These are phyloP conservation scores for Aspergillus steynii DNA, from an alignment of 495 filamentous ascomycete genomes.

Conservation along the genomic window DNA sequence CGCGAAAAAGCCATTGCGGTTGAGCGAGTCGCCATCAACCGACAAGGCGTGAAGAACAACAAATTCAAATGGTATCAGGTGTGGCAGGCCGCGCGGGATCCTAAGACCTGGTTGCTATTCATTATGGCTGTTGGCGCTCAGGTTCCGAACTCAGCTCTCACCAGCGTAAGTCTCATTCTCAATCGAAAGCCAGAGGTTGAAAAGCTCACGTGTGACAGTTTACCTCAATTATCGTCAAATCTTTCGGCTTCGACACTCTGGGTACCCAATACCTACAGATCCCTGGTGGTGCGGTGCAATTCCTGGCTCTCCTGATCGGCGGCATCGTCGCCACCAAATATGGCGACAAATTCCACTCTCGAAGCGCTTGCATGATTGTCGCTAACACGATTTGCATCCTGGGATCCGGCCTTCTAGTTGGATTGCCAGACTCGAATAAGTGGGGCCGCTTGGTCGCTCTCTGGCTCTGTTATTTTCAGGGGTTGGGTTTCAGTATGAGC, in stretches of 20 bases:
- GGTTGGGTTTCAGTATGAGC: slow-evolving; percentile 46
- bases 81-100: slow-evolving; percentile 46
- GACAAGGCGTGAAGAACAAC: slow-evolving; percentile 47
- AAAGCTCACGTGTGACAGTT: slow-evolving; percentile 29
- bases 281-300: slow-evolving; percentile 44
- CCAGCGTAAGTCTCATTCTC: slow-evolving; percentile 28
- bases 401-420: slow-evolving; percentile 55
- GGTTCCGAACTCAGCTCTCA: slow-evolving; percentile 40
- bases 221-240: slow-evolving; percentile 48
- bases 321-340: slow-evolving; percentile 44
- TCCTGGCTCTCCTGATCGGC: slow-evolving; percentile 35
- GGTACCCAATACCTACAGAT: slow-evolving; percentile 58
- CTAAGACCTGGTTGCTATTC: slow-evolving; percentile 50
- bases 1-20: slow-evolving; percentile 43
- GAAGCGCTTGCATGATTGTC: slow-evolving; percentile 34
- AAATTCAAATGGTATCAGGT: slow-evolving; percentile 52
- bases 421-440: slow-evolving; percentile 48
- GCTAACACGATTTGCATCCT: slow-evolving; percentile 57
- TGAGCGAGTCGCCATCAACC: slow-evolving; percentile 43
- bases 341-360: slow-evolving; percentile 30
- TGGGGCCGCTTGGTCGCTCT: slow-evolving; percentile 56
- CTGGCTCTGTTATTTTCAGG: slow-evolving; percentile 57
- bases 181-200: neutral
- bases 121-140: slow-evolving; percentile 36
- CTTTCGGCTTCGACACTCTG: slow-evolving; percentile 56